Conservation (phyloP, 495 filamentous ascomycete species). For the Daldinia grandis region DNA sequence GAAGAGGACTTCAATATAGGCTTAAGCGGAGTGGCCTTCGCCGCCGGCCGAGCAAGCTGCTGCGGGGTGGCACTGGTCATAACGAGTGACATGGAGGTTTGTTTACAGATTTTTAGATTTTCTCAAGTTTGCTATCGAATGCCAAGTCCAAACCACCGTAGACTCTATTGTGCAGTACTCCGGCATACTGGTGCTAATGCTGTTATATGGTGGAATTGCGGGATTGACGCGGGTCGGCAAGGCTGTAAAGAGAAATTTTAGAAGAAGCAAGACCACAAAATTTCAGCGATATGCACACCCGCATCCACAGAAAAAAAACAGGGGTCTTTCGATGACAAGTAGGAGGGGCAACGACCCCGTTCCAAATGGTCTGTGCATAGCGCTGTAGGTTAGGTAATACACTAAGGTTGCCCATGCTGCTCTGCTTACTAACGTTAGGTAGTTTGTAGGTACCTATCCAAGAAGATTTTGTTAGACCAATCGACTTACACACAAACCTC, state of each 20-base stretch:
- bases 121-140: constrained; percentile 7
- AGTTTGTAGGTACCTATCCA: not conserved
- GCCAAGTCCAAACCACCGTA: constrained; percentile 3
- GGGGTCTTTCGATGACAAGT: constrained; percentile 6
- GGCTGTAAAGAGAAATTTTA: constrained; percentile 12
- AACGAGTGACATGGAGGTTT: constrained; percentile 40
- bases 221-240: constrained; percentile 4
- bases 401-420: too few relatives aligned
- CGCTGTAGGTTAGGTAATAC: too few relatives aligned
- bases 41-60: constrained; percentile 26
- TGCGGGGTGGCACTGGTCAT: constrained; percentile 43
- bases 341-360: constrained; percentile 22
- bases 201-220: not conserved
- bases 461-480: not conserved
- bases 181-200: constrained; percentile 26
- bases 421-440: too few relatives aligned
- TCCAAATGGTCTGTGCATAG: constrained; percentile 13
- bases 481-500: not conserved
- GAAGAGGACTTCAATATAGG: constrained; percentile 56
- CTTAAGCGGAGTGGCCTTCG: constrained; percentile 49
- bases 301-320: constrained; percentile 27
- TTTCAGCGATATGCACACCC: constrained; percentile 14
- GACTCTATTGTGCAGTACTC: constrained; percentile 20
- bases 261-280: constrained; percentile 21
- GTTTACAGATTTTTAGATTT: not conserved